These are phyloP conservation scores for Paraglomus brasilianum DNA, from an alignment of 192 early-diverging fungal genomes.

Conservation along the genomic window DNA sequence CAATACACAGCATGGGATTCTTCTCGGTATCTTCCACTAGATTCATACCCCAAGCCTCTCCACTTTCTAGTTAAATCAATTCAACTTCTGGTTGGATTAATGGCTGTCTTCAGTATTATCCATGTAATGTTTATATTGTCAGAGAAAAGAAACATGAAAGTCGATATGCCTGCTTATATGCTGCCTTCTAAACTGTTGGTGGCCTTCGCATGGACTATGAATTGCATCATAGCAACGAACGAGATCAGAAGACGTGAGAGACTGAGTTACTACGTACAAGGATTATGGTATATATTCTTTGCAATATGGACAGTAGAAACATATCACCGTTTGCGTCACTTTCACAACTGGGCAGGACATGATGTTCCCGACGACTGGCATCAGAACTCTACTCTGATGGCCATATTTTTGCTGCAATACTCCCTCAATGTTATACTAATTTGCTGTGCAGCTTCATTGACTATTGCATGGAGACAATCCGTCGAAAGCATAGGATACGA, in stretches of 20 bases:
- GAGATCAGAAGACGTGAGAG: conserved; percentile 1
- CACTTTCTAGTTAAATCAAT: conserved; percentile 8
- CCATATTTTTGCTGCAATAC: conserved; percentile 19
- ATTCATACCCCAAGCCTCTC: conserved; percentile 5
- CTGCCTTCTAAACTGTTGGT: background rate
- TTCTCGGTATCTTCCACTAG: too few species aligned
- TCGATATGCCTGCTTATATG: conserved; percentile 6
- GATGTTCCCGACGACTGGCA: background rate
- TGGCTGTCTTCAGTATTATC: background rate
- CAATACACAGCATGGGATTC: too few species aligned
- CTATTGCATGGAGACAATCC: background rate
- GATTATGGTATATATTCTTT: conserved; percentile 29
- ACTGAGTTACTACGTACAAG: conserved; percentile 21
- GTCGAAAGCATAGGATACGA: conserved; percentile 4
- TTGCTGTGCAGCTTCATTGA: background rate
- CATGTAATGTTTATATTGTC: conserved; percentile 17
- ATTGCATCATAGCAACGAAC: background rate
- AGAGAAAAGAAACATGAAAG: background rate
- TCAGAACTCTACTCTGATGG: conserved; percentile 12
- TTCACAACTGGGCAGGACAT: background rate
- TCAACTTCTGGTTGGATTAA: background rate
- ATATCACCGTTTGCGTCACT: conserved; percentile 19
- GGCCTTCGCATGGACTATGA: conserved; percentile 2
- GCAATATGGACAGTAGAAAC: conserved; percentile 5
- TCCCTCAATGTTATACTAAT: conserved; percentile 3